Evolutionary conservation across 257 asterid species (phyloP).

Genomic region (Petunia axillaris): DNA sequence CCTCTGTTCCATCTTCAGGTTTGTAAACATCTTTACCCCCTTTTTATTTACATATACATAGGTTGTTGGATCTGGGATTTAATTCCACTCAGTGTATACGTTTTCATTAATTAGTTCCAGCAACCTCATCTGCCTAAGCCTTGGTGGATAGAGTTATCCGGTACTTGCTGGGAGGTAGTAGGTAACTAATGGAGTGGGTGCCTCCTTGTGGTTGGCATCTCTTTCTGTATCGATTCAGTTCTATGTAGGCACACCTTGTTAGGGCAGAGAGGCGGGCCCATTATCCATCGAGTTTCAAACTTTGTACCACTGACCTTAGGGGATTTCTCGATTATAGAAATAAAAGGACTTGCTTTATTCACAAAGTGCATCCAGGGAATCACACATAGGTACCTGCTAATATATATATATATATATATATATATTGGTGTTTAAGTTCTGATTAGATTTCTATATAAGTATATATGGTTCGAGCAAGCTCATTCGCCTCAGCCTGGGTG

Average conservation of each 20-base stretch:
- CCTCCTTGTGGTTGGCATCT: neutral
- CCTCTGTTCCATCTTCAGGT: constrained; percentile 68
- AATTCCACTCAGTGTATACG: neutral
- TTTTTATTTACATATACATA: neutral
- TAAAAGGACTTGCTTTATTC: too few relatives aligned
- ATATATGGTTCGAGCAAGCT: too few relatives aligned
- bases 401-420: too few relatives aligned
- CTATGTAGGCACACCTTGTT: neutral
- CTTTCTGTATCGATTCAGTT: neutral
- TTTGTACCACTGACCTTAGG: too few relatives aligned
- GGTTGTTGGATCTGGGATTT: neutral
- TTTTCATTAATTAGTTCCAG: neutral
- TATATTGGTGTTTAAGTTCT: too few relatives aligned
- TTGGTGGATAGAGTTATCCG: neutral
- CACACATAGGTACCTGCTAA: too few relatives aligned
- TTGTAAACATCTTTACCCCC: constrained; percentile 28
- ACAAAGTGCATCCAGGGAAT: too few relatives aligned
- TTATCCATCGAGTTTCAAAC: too few relatives aligned
- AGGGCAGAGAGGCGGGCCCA: too few relatives aligned
- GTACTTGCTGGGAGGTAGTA: neutral
- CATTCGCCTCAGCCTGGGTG: too few relatives aligned
- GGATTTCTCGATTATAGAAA: too few relatives aligned
- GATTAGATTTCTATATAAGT: too few relatives aligned
- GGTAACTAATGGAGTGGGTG: neutral
- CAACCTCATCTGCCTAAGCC: neutral